Base-by-base conservation (phyloP, 768 basidiomycete species). In the Pleurotus tuoliensis region DNA sequence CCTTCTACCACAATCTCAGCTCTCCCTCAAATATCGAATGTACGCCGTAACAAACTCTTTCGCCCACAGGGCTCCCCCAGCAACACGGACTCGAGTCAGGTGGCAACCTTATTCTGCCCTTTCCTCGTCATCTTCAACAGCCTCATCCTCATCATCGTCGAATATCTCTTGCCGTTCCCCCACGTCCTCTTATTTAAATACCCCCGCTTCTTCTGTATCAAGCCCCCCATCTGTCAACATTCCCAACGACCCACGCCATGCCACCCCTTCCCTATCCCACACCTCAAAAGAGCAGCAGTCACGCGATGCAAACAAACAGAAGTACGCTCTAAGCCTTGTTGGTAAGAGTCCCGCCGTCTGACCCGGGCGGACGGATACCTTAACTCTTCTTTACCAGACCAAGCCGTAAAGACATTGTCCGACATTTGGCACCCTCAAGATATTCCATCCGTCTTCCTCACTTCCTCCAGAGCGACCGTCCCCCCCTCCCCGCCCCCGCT, bases 361-460 rank as follows among this genome's bases (percentile, higher is more conserved):
- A 7, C 49, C 38, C 56, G 55, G 55, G 27, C 22, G 20, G 15
- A 8, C 49, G 40, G 37, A 59, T 62, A 66, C 59, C n/a, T 40
- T 52, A 59, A 58, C 61, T 44, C 25, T 47, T 56, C 37, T 50
- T 40, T 22, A 27, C 40, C 67, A 92, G 90, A 92, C 75, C 86
- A 89, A 82, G 84, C 90, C 39, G 84, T 91, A 58, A 87, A 84
- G 64, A 85, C 83, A 3, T 69, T 92, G 55, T 84, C 81, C 66
- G 88, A 92, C 61, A 87, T 90, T 70, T 92, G 90, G 90, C 84
- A 78, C 38, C 83, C 84, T 1, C 83, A 90, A 64, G 83, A 89
- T 63, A 86, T 92, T 24, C 89, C 90, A 1, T 47, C 65, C 22
- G 77, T 80, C 13, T 90, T 84, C 66, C 61, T 67, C 62, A 71